Percentiles rank a stretch among this genome's conserved stretches.
Conservation (phyloP, 1,284 basidiomycete species). For the Apiotrichum mycotoxinovorans region DNA sequence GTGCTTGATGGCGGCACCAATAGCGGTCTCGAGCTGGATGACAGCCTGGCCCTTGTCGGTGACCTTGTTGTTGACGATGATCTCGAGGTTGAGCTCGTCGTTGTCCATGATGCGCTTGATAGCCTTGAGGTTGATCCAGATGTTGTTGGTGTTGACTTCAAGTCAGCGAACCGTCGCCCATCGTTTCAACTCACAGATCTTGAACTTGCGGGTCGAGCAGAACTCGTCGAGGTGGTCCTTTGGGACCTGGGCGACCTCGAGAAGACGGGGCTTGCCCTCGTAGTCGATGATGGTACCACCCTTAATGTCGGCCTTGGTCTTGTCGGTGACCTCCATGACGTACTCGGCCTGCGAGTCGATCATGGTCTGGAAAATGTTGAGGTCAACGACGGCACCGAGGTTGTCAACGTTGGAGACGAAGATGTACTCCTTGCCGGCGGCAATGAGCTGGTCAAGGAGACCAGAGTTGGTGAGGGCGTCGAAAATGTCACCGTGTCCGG, state of each 20-base stretch:
- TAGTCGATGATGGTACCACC: constrained; percentile 98
- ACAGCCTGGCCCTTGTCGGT: constrained; percentile 84
- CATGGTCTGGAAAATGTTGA: constrained; percentile 69
- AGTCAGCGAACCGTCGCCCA: constrained; percentile 6
- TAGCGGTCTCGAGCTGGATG: constrained; percentile 87
- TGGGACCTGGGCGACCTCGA: constrained; percentile 98
- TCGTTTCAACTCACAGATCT: constrained; percentile 48
- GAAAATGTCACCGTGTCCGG: constrained; percentile 86
- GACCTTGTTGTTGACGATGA: constrained; percentile 84
- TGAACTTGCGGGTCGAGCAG: constrained; percentile 82
- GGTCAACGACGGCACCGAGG: constrained; percentile 87
- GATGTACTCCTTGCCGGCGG: constrained; percentile 97
- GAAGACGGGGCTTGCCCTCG: constrained; percentile 85
- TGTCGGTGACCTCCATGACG: constrained; percentile 99
- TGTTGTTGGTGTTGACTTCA: constrained; percentile 73
- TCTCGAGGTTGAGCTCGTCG: constrained; percentile 78
- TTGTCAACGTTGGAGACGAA: constrained; percentile 99
- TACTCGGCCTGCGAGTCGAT: constrained; percentile 82
- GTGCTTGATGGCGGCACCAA: constrained; percentile 86
- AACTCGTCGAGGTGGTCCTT: constrained; percentile 98
- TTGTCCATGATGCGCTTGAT: constrained; percentile 92
- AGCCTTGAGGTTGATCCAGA: constrained; percentile 78
- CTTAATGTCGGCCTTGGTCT: constrained; percentile 99
- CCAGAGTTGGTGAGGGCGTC: constrained; percentile 74
- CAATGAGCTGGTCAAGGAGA: constrained; percentile 88